Conservation (phyloP, 78 protist genomes). For the Monocercomonoides exilis region DNA sequence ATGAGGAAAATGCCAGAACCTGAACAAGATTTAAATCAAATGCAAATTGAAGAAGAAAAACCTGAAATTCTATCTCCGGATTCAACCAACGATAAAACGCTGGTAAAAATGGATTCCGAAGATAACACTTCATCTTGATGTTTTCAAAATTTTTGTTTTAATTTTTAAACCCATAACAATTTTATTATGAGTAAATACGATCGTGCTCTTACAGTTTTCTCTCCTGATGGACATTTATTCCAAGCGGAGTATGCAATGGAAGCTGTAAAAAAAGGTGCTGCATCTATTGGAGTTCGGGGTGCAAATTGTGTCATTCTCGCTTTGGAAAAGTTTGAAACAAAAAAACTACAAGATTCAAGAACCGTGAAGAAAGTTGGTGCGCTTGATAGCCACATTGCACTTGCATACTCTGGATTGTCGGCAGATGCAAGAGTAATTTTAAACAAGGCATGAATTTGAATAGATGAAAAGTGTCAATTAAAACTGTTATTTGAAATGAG, state of each 20-base stretch:
- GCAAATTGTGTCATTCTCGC: conserved; percentile 68
- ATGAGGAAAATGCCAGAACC: too few species aligned
- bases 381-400: conserved; percentile 84
- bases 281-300: conserved; percentile 91
- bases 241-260: conserved; percentile 97
- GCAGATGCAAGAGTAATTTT: conserved; percentile 94
- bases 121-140: too few species aligned
- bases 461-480: conserved; percentile 2
- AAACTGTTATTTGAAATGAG: neutral
- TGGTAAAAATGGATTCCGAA: too few species aligned
- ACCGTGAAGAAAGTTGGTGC: conserved; percentile 87
- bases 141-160: too few species aligned
- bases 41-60: too few species aligned
- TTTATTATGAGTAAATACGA: conserved; percentile 65
- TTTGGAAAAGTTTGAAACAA: conserved; percentile 36
- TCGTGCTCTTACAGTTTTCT: conserved; percentile 97
- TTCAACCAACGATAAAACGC: too few species aligned
- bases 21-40: too few species aligned
- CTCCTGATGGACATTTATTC: conserved; percentile 96
- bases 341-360: conserved; percentile 80
- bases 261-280: conserved; percentile 95
- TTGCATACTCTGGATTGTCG: conserved; percentile 92
- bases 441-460: conserved; percentile 20
- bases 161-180: neutral
- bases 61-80: too few species aligned